Evolutionary conservation across 2,329 filamentous ascomycete genomes (phyloP).

Genomic region (Knufia fluminis): DNA sequence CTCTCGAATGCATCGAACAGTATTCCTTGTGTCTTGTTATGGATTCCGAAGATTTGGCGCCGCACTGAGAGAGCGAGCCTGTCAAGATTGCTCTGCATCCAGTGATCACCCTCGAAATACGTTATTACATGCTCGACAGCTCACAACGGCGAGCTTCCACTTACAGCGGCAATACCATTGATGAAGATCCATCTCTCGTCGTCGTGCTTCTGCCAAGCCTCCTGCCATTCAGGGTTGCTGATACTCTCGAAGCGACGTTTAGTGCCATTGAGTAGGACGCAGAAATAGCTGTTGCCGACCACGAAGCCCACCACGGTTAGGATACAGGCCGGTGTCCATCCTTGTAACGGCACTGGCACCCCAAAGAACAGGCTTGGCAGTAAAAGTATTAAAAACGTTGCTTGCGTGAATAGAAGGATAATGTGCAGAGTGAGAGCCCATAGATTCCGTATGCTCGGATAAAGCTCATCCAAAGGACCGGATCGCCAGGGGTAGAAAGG

Average conservation of each 20-base stretch:
- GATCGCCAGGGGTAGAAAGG: slow-evolving; percentile 47
- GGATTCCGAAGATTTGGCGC: slow-evolving; percentile 61
- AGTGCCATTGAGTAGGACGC: slow-evolving; percentile 21
- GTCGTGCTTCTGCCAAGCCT: slow-evolving; percentile 30
- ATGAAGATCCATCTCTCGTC: slow-evolving; percentile 72
- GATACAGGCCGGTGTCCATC: slow-evolving; percentile 35
- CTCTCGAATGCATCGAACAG: slow-evolving; percentile 71
- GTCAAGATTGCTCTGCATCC: slow-evolving; percentile 63
- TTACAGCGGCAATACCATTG: slow-evolving; percentile 57
- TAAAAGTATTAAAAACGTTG: slow-evolving; percentile 50
- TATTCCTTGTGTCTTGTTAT: slow-evolving; percentile 66
- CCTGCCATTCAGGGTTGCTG: slow-evolving; percentile 20
- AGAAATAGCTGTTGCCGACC: slow-evolving; percentile 25
- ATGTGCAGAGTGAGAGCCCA: slow-evolving; percentile 50
- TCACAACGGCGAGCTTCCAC: too few species aligned
- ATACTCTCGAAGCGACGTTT: slow-evolving; percentile 9
- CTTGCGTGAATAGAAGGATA: slow-evolving; percentile 51
- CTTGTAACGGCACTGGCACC: slow-evolving; percentile 28
- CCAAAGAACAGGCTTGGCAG: slow-evolving; percentile 27
- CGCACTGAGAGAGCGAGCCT: slow-evolving; percentile 63
- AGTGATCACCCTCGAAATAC: too few species aligned
- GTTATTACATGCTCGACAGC: too few species aligned
- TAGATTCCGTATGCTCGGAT: slow-evolving; percentile 40
- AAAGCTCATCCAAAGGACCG: slow-evolving; percentile 52
- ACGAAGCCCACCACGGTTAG: slow-evolving; percentile 25